phyloP scores from a whole-genome alignment of 2,329 filamentous ascomycete species.

The Dactylonectria estremocensis region DNA sequence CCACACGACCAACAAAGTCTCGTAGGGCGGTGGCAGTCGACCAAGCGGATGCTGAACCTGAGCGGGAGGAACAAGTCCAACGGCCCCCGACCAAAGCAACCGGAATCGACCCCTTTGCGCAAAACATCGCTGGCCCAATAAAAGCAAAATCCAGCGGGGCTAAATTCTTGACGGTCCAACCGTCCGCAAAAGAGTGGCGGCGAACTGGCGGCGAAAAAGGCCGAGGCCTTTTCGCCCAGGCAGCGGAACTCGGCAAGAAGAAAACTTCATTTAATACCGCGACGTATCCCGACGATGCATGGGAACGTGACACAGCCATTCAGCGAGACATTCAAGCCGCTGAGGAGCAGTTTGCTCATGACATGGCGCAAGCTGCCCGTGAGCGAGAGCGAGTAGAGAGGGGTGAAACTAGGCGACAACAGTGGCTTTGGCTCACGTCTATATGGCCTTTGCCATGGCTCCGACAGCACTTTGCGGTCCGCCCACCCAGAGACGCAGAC shows the following conservation, averaged over 20 bases:
- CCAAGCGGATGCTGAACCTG: slow-evolving; percentile 9
- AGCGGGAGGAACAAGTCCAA: neutral
- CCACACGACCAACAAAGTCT: slow-evolving; percentile 1
- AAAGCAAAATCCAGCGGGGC: neutral
- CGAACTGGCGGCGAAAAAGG: neutral
- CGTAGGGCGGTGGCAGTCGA: slow-evolving; percentile 8
- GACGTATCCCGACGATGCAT: slow-evolving; percentile 25
- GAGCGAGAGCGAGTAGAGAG: slow-evolving; percentile 23
- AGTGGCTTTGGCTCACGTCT: slow-evolving; percentile 43
- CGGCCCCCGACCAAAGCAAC: neutral
- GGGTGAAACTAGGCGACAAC: slow-evolving; percentile 34
- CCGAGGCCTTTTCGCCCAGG: slow-evolving; percentile 30
- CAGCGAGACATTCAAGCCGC: slow-evolving; percentile 41
- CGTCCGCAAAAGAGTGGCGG: neutral
- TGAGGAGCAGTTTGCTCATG: slow-evolving; percentile 33
- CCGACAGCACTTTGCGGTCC: slow-evolving; percentile 4
- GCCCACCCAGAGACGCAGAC: slow-evolving; percentile 1
- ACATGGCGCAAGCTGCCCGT: slow-evolving; percentile 25
- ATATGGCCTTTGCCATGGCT: slow-evolving; percentile 37
- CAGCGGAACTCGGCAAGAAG: slow-evolving; percentile 3
- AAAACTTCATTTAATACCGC: slow-evolving; percentile 20
- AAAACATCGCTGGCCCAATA: neutral
- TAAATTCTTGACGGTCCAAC: neutral
- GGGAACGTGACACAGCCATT: slow-evolving; percentile 37
- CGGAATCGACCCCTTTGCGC: neutral